These are phyloP conservation scores for Immersiella caudata DNA, from an alignment of 495 filamentous ascomycete genomes.

Conservation along the genomic window DNA sequence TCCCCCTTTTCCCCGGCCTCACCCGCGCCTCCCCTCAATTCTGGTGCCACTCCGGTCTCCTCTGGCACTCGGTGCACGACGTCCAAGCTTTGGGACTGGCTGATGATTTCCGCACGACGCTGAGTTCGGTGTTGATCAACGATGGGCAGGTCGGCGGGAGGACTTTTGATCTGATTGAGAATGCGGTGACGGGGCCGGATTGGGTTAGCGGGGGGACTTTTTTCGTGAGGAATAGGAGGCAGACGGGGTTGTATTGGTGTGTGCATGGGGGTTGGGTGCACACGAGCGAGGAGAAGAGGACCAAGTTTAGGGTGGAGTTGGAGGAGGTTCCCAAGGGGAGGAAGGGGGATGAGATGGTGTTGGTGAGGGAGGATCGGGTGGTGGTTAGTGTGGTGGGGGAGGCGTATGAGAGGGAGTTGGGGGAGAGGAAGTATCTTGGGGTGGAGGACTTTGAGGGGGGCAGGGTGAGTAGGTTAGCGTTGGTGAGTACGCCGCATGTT, in stretches of 20 bases:
- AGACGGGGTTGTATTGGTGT: slow-evolving; percentile 6
- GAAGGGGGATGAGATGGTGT: neutral
- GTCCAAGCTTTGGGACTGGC: neutral
- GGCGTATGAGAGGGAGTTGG: neutral
- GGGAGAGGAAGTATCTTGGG: neutral
- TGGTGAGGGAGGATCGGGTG: neutral
- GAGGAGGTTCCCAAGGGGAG: neutral
- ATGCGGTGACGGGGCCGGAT: slow-evolving; percentile 4
- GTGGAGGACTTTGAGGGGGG: neutral
- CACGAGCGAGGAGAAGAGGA: neutral
- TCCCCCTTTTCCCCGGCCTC: neutral
- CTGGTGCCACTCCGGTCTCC: slow-evolving; percentile 3
- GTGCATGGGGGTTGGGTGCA: neutral
- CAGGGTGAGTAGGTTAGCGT: neutral
- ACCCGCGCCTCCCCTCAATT: slow-evolving; percentile 2
- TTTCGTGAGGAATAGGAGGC: neutral
- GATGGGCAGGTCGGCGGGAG: neutral
- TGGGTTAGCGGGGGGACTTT: slow-evolving; percentile 6
- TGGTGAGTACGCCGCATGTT: neutral
- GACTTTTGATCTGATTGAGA: neutral
- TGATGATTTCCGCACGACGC: neutral
- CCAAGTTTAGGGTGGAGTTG: slow-evolving; percentile 6
- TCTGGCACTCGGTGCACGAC: neutral
- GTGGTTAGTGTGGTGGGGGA: neutral
- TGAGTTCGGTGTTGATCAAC: neutral